Evolutionary conservation across 352 stramenopile species (phyloP).

Genomic region (Peronospora destructor): DNA sequence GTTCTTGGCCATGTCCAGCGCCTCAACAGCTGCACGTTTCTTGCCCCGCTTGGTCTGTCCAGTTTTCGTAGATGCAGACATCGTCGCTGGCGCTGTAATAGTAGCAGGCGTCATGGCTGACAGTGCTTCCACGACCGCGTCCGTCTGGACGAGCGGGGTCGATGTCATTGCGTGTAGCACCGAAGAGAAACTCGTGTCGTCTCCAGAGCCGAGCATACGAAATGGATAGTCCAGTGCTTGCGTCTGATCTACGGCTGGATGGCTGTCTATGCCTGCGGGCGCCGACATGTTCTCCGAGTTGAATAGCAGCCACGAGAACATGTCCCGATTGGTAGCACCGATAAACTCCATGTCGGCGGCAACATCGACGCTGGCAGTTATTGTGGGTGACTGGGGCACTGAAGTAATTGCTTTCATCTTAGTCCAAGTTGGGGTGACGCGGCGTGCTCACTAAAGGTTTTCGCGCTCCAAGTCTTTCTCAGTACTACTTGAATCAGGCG

Average conservation of each 20-base stretch:
- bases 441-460: conserved; percentile 23
- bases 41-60: conserved; percentile 35
- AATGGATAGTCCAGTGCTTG: conserved; percentile 53
- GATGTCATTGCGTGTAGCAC: conserved; percentile 24
- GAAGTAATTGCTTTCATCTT: conserved; percentile 24
- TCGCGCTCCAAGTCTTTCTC: conserved; percentile 9
- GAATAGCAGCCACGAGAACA: conserved; percentile 83
- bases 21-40: conserved; percentile 44
- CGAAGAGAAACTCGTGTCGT: conserved; percentile 39
- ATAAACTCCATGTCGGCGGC: conserved; percentile 63
- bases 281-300: conserved; percentile 82
- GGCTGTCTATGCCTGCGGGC: conserved; percentile 15
- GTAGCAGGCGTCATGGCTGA: conserved; percentile 17
- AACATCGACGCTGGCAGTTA: conserved; percentile 25
- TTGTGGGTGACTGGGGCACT: conserved; percentile 19
- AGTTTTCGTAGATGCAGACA: conserved; percentile 25
- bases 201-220: conserved; percentile 41
- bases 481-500: conserved; percentile 12
- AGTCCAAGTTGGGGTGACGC: conserved; percentile 26
- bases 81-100: conserved; percentile 7
- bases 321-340: conserved; percentile 62
- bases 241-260: conserved; percentile 8
- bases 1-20: conserved; percentile 31
- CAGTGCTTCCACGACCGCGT: conserved; percentile 20
- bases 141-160: conserved; percentile 23